Percentiles rank a stretch among this genome's conserved stretches.
phyloP scores from a whole-genome alignment of 441 rosid genomes.

The Pelargonium australe region DNA sequence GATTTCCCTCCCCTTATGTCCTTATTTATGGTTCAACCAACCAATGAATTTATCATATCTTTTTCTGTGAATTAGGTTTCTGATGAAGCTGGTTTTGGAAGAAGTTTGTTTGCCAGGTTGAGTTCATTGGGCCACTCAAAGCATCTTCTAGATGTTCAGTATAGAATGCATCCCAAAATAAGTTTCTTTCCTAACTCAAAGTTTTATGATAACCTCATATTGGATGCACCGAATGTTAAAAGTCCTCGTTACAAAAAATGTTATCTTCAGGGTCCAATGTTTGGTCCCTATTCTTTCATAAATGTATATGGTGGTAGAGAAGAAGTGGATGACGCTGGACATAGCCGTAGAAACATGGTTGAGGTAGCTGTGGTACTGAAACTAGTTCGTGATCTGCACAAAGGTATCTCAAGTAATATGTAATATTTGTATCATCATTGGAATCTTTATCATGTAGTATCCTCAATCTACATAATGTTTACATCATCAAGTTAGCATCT shows the following conservation, averaged over 20 bases:
- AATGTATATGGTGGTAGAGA: constrained; percentile 39
- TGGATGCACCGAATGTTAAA: constrained; percentile 31
- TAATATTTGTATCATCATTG: background rate
- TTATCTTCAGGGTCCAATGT: constrained; percentile 32
- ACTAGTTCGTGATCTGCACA: constrained; percentile 24
- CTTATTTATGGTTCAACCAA: background rate
- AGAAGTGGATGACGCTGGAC: constrained; percentile 24
- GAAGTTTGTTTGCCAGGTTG: constrained; percentile 48
- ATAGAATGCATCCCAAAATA: constrained; percentile 51
- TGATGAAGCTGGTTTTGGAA: constrained; percentile 35
- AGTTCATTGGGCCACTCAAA: constrained; percentile 31
- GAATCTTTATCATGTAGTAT: background rate
- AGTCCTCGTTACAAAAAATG: constrained; percentile 16
- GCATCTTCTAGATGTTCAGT: constrained; percentile 37
- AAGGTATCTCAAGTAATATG: constrained; percentile 22
- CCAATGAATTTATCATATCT: background rate
- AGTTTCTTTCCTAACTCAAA: constrained; percentile 36
- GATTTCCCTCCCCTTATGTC: background rate
- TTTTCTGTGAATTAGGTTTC: constrained; percentile 25
- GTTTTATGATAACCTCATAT: constrained; percentile 29
- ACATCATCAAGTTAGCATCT: too few species aligned
- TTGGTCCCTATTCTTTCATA: constrained; percentile 44
- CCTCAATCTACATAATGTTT: background rate
- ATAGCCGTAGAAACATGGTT: constrained; percentile 33
- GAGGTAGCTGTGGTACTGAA: constrained; percentile 37